Base-by-base conservation (phyloP, 2,329 filamentous ascomycete genomes). In the Neurospora sp. region DNA sequence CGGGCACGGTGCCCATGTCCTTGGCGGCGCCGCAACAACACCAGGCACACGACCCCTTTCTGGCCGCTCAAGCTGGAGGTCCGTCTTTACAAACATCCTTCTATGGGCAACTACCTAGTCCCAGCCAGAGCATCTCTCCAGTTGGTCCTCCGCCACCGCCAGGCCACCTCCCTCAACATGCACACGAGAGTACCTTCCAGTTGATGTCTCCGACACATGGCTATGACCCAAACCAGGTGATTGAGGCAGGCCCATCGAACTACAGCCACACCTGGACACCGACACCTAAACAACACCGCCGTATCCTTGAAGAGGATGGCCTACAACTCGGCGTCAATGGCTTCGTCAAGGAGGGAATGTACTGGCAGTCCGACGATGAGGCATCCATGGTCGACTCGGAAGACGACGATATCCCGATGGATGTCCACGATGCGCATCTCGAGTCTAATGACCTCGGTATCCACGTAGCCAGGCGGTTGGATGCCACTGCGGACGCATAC, bases 311-410 rank as follows among this genome's bases (percentile, higher is more conserved):
- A 57, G 46, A 57, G 23, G 46, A 57, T 5, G 23, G 19, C 0
- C 8, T 33, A 8, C 46, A 57, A 8, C 43, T 19, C 23, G 19
- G 19, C 43, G 43, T 23, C 19, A 23, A 52, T 12, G 68, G 70
- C 15, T 43, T 70, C 15, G 74, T 78, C 17, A 75, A 78, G 28
- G 78, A 78, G 67, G 82, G 83, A 70, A 15, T 12, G 46, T 83
- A 84, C 69, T 84, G 85, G 73, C 82, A 85, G 67, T 82, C 83
- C 69, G 86, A 87, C 46, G 88, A 91, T 69, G 88, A 90, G 72
- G 84, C 83, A n/a, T 88, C 85, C 28, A 86, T 89, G 81, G 83
- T 81, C 10, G 87, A 88, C 40, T 88, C 87, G 1, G 88, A 89
- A 23, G 87, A 90, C 40, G 87, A 89, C 39, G 80, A 81, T 69